Percentiles rank a stretch among this genome's conserved stretches.
Evolutionary conservation across 2,329 filamentous ascomycete species (phyloP).

Genomic region (Aspergillus quadrilineatus): DNA sequence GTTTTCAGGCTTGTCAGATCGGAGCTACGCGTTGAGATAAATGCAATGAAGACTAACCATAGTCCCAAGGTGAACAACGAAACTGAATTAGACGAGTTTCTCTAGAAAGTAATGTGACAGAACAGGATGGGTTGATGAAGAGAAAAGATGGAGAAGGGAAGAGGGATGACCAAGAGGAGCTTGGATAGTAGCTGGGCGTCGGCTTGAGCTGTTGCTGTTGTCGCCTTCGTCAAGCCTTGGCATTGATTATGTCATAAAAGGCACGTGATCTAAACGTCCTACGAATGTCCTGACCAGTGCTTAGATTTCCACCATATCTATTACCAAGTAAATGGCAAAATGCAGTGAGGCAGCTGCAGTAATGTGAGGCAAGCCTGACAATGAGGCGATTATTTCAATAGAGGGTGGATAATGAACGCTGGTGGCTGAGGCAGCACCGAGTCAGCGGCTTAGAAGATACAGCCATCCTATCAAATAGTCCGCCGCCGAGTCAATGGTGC

Average conservation of each 20-base stretch:
- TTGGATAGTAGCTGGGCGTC: slow-evolving; percentile 18
- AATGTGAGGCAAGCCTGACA: neutral
- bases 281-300: neutral
- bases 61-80: slow-evolving; percentile 23
- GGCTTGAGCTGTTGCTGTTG: slow-evolving; percentile 23
- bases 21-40: slow-evolving; percentile 12
- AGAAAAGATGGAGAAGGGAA: slow-evolving; percentile 18
- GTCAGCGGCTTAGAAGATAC: neutral
- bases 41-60: slow-evolving; percentile 32
- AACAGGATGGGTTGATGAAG: neutral
- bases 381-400: neutral
- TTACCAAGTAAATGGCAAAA: neutral
- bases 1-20: slow-evolving; percentile 24
- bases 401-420: neutral
- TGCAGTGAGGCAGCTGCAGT: neutral
- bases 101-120: too few relatives aligned
- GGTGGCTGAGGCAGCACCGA: neutral
- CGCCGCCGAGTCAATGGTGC: neutral
- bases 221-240: slow-evolving; percentile 20
- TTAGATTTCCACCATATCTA: neutral
- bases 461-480: slow-evolving; percentile 2
- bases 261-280: neutral
- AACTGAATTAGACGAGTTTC: neutral
- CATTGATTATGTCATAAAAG: slow-evolving; percentile 9
- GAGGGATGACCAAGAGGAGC: slow-evolving; percentile 12